Percentiles rank a stretch among this genome's conserved stretches.
These are phyloP conservation scores for Podaxis rugospora DNA, from an alignment of 768 basidiomycete genomes.

Conservation along the genomic window DNA sequence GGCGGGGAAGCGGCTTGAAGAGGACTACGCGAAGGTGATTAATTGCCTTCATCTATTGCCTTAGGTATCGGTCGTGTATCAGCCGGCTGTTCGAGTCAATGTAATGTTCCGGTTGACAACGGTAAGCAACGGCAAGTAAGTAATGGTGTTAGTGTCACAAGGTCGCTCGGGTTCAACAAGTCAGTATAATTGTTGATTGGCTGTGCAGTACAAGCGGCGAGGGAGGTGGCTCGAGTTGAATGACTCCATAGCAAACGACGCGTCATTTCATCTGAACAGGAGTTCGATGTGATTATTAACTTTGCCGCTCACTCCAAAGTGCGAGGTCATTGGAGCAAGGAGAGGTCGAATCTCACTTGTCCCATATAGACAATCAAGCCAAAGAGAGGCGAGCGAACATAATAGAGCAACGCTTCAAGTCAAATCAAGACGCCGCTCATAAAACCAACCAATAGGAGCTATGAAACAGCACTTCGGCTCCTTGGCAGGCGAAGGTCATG, in stretches of 20 bases:
- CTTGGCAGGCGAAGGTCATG: background rate
- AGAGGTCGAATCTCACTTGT: background rate
- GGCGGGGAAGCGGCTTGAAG: background rate
- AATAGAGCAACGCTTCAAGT: background rate
- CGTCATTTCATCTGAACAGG: background rate
- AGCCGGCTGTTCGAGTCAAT: background rate
- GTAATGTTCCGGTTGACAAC: background rate
- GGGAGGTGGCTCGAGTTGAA: background rate
- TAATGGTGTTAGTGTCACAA: background rate
- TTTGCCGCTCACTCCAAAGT: background rate
- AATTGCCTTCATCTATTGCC: background rate
- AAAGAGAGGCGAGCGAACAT: background rate
- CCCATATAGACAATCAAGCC: background rate
- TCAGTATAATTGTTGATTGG: background rate
- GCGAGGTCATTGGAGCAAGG: background rate
- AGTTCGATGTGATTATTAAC: background rate
- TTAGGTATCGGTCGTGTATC: background rate
- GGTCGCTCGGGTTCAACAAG: conserved; percentile 3
- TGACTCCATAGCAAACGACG: background rate
- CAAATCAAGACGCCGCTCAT: background rate
- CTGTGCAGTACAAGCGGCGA: background rate
- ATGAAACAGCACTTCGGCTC: background rate
- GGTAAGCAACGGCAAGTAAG: background rate
- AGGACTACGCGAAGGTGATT: background rate
- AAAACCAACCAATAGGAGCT: background rate